A percentile compares a stretch with the other conserved stretches of the same genome.
Conservation (phyloP, 2,329 filamentous ascomycete species). For the Phaeomoniella chlamydospora region DNA sequence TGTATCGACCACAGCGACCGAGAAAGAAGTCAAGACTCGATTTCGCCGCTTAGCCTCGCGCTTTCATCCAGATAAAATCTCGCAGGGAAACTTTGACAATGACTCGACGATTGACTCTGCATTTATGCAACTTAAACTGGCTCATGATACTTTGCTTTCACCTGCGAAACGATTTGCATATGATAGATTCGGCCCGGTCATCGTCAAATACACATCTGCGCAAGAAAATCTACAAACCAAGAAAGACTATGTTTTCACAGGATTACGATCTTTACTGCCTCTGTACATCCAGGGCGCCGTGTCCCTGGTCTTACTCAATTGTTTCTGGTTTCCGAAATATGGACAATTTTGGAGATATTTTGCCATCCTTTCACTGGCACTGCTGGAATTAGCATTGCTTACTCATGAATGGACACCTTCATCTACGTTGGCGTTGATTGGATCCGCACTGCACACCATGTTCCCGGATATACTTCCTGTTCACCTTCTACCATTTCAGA, state of each 20-base stretch:
- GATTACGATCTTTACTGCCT: conserved; percentile 31
- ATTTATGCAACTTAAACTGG: conserved; percentile 73
- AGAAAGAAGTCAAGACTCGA: conserved; percentile 65
- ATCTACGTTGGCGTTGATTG: conserved; percentile 4
- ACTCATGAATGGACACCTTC: conserved; percentile 29
- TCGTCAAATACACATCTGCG: conserved; percentile 41
- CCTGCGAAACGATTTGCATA: conserved; percentile 71
- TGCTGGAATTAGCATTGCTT: conserved; percentile 42
- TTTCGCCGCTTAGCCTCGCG: conserved; percentile 61
- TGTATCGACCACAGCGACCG: conserved; percentile 52
- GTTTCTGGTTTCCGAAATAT: conserved; percentile 11
- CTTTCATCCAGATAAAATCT: conserved; percentile 73
- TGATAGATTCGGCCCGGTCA: conserved; percentile 68
- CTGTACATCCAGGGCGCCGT: conserved; percentile 4
- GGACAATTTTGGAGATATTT: conserved; percentile 32
- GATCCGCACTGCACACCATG: conserved; percentile 8
- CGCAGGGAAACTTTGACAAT: conserved; percentile 16
- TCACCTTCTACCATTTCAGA: conserved; percentile 62
- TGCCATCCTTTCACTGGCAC: conserved; percentile 37
- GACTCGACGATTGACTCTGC: conserved; percentile 27
- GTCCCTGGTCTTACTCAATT: conserved; percentile 11
- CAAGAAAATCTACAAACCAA: conserved; percentile 33
- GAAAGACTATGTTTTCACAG: conserved; percentile 57
- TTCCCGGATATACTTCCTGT: conserved; percentile 27
- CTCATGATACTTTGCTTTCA: conserved; percentile 69